Base-by-base conservation (phyloP, 768 basidiomycete species). In the Trametes cinnabarina region DNA sequence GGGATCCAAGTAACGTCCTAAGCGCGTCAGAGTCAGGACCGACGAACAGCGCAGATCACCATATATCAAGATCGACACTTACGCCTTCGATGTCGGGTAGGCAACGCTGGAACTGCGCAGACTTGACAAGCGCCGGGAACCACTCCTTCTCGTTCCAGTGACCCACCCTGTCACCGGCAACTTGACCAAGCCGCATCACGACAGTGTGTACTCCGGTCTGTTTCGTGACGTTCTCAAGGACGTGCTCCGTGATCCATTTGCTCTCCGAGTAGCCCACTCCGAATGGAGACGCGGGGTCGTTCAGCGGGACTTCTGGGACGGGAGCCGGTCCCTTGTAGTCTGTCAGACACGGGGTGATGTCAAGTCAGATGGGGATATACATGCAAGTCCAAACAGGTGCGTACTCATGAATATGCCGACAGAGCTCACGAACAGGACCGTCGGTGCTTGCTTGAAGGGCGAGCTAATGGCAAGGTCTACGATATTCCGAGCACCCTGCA, bases 171-270 rank as follows among this genome's bases (percentile, higher is more conserved):
- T 67, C 65, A 3, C 66, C 65, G 8, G 65, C 57, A 3, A 74
- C 62, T 51, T 75, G 74, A 2, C 73, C 73, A 12, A 77, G 65
- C 26, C 76, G 74, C 23, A 75, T 66, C 14, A 68, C 57, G 14
- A 68, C 41, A 4, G 69, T 60, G n/a, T 63, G 63, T 22, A 73
- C 57, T 1, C 55, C 42, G 9, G 63, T 60, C 4, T 55, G 20
- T 30, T 49, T 32, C 11, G 67, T 61, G n/a, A 66, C 73, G 8
- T 46, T 62, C 12, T 56, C 41, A 19, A 76, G 61, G 19, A 74
- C 59, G 30, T 55, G 58, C 58, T 76, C 74, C 11, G 64, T 57
- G 17, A 75, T 67, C 66, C 67, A 72, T 50, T 73, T 73, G 17
- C 67, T 59, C 51, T 73, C 69, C 11, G 61, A 57, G 47, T 74